Percentiles rank a stretch among this genome's conserved stretches.
phyloP scores from a whole-genome alignment of 306 rosid species.

The Prunus mira region DNA sequence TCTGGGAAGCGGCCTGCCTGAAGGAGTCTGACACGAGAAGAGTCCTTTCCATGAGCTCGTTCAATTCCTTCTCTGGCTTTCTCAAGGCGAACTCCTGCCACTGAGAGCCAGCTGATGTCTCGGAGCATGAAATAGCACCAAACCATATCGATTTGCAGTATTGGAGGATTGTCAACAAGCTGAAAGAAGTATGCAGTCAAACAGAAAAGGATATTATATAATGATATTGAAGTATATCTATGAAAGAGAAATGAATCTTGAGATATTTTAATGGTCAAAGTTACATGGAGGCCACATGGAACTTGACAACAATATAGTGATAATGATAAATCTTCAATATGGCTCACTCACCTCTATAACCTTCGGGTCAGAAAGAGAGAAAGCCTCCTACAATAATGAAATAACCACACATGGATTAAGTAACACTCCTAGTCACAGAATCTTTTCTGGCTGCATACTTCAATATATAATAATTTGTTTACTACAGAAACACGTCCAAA shows the following conservation, averaged over 20 bases:
- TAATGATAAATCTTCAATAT: neutral
- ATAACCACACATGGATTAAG: conserved; percentile 12
- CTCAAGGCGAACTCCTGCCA: conserved; percentile 80
- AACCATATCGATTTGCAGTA: conserved; percentile 93
- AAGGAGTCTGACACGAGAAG: conserved; percentile 64
- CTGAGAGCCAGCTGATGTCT: conserved; percentile 79
- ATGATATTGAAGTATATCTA: neutral
- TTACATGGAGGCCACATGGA: conserved; percentile 11
- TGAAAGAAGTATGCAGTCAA: conserved; percentile 29
- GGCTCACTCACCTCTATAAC: conserved; percentile 68
- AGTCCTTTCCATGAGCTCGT: conserved; percentile 83
- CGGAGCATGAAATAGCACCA: conserved; percentile 99
- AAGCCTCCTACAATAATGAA: conserved; percentile 62
- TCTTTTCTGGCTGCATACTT: neutral
- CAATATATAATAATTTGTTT: neutral
- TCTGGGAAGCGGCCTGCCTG: conserved; percentile 83
- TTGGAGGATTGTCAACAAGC: conserved; percentile 88
- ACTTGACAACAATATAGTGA: neutral
- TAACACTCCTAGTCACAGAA: neutral
- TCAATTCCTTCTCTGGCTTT: conserved; percentile 71
- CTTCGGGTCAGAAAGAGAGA: conserved; percentile 79
- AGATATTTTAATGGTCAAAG: neutral
- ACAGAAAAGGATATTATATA: conserved; percentile 15
- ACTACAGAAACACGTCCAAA: neutral
- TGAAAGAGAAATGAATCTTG: neutral